Evolutionary conservation across 2,329 filamentous ascomycete genomes (phyloP).

Genomic region (Cladosporium sp.): DNA sequence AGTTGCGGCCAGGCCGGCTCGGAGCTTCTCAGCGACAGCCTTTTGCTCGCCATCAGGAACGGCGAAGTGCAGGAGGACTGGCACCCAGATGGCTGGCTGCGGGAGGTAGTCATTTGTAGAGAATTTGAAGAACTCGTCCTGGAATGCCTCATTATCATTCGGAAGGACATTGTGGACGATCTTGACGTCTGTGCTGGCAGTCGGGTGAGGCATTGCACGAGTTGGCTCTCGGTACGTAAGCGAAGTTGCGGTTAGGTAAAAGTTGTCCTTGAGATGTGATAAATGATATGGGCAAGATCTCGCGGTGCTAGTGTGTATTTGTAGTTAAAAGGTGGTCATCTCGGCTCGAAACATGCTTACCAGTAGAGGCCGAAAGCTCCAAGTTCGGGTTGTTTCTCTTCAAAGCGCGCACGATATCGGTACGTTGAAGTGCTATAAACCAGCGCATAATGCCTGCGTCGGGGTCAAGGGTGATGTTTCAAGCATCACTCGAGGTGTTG

Average conservation of each 20-base stretch:
- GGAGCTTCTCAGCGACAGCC: not conserved
- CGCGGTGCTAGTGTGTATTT: too few relatives aligned
- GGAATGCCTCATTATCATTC: not conserved
- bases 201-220: not conserved
- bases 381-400: not conserved
- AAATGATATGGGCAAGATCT: too few relatives aligned
- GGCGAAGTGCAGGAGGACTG: not conserved
- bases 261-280: too few relatives aligned
- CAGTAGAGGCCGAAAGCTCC: too few relatives aligned
- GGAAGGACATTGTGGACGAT: not conserved
- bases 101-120: not conserved
- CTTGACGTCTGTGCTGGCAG: not conserved
- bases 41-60: not conserved
- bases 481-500: too few relatives aligned
- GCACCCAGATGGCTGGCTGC: not conserved
- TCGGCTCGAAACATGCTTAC: too few relatives aligned
- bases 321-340: too few relatives aligned
- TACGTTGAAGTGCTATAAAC: not conserved
- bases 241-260: too few relatives aligned
- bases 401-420: not conserved
- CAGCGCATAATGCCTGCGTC: too few relatives aligned
- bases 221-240: too few relatives aligned
- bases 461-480: too few relatives aligned
- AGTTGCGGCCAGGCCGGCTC: not conserved
- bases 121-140: not conserved